Conservation (phyloP, 2,329 filamentous ascomycete genomes). For the Penicillium sp. region DNA sequence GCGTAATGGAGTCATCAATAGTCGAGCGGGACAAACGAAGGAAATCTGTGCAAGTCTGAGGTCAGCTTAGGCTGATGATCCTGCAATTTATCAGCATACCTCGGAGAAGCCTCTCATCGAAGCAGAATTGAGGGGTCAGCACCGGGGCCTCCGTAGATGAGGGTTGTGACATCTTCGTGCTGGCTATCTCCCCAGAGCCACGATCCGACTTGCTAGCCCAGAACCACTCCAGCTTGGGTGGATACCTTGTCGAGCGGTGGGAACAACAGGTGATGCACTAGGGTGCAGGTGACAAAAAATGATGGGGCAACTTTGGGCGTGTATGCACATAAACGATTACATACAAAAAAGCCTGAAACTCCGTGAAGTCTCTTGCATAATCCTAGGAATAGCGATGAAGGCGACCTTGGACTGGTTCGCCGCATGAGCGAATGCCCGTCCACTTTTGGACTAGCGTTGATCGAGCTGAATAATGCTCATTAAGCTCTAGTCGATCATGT, state of each 20-base stretch:
- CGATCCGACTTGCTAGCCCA: slow-evolving; percentile 35
- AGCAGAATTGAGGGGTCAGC: slow-evolving; percentile 76
- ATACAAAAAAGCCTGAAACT: neutral
- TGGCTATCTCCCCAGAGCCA: slow-evolving; percentile 22
- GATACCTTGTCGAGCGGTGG: slow-evolving; percentile 4
- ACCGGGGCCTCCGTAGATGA: slow-evolving; percentile 49
- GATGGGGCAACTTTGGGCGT: neutral
- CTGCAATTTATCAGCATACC: slow-evolving; percentile 51
- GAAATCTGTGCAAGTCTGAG: slow-evolving; percentile 73
- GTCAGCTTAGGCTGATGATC: slow-evolving; percentile 48
- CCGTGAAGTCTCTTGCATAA: neutral
- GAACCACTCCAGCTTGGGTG: slow-evolving; percentile 44
- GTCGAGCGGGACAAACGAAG: slow-evolving; percentile 79
- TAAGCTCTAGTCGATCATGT: slow-evolving; percentile 20
- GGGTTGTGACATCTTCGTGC: slow-evolving; percentile 42
- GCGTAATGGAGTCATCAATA: slow-evolving; percentile 90
- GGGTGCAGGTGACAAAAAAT: neutral
- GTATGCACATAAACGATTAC: neutral
- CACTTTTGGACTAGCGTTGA: slow-evolving; percentile 7
- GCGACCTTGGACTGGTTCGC: neutral
- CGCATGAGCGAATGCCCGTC: slow-evolving; percentile 6
- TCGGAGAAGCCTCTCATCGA: slow-evolving; percentile 67
- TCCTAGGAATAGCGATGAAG: neutral
- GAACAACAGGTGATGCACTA: neutral
- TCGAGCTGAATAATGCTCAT: slow-evolving; percentile 11